These are phyloP conservation scores for Fusarium aywerte DNA, from an alignment of 2,329 filamentous ascomycete species.

Conservation along the genomic window DNA sequence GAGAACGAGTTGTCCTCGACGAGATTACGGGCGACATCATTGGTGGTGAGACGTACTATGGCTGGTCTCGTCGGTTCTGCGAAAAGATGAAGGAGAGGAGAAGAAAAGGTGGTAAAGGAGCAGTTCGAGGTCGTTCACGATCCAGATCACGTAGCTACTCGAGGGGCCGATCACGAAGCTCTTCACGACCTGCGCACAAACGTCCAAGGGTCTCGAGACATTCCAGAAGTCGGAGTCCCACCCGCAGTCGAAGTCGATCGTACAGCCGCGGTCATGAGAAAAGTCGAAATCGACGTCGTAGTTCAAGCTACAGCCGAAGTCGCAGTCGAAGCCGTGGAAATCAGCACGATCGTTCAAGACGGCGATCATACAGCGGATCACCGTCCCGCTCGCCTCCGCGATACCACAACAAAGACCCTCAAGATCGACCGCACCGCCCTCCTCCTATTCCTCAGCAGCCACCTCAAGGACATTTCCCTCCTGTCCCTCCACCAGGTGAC, in stretches of 20 bases:
- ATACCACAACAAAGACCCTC: constrained; percentile 30
- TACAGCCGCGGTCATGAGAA: constrained; percentile 42
- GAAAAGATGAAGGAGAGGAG: constrained; percentile 77
- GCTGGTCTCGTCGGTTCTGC: constrained; percentile 85
- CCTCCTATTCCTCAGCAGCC: constrained; percentile 44
- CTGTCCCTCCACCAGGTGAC: constrained; percentile 32
- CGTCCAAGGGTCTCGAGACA: constrained; percentile 45
- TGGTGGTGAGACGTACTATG: constrained; percentile 82
- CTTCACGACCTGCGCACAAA: constrained; percentile 48
- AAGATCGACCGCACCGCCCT: constrained; percentile 29
- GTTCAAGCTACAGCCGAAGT: constrained; percentile 49
- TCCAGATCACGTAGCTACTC: constrained; percentile 48
- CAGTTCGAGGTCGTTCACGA: constrained; percentile 50
- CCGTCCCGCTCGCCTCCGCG: constrained; percentile 39
- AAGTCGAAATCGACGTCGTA: constrained; percentile 38
- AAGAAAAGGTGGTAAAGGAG: constrained; percentile 45
- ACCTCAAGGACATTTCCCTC: constrained; percentile 36
- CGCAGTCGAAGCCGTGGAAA: constrained; percentile 43
- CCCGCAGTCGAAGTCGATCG: constrained; percentile 46
- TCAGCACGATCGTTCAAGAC: constrained; percentile 34
- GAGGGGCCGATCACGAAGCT: constrained; percentile 47
- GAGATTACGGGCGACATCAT: constrained; percentile 73
- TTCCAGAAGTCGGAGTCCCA: constrained; percentile 39
- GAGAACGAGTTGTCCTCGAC: constrained; percentile 73
- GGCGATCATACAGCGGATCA: constrained; percentile 45